phyloP scores from a whole-genome alignment of 2,329 filamentous ascomycete species.

The Mycosphaerella arachidis region DNA sequence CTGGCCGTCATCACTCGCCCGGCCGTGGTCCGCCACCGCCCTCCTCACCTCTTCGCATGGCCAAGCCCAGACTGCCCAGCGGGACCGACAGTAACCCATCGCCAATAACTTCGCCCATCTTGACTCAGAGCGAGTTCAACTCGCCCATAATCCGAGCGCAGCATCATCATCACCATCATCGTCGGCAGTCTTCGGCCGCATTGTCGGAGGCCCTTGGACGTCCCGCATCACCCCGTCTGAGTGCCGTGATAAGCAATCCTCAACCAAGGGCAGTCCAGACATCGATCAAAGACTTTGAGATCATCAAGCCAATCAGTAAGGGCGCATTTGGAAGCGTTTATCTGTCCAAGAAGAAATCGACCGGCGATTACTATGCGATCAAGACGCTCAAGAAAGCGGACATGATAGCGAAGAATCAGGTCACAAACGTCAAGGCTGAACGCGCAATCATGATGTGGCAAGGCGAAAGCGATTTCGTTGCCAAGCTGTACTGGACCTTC shows the following conservation, averaged over 20 bases:
- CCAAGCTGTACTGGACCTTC: conserved; percentile 99
- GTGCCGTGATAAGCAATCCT: conserved; percentile 68
- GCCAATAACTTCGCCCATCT: conserved; percentile 83
- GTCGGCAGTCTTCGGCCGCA: conserved; percentile 86
- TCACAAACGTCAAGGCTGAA: conserved; percentile 98
- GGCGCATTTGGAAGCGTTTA: conserved; percentile 98
- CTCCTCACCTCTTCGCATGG: conserved; percentile 72
- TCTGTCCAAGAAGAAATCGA: conserved; percentile 96
- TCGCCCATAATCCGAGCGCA: conserved; percentile 61
- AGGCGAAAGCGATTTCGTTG: conserved; percentile 97
- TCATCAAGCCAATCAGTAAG: conserved; percentile 99
- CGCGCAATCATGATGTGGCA: conserved; percentile 99
- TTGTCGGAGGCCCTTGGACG: conserved; percentile 61
- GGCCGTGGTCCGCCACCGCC: conserved; percentile 68
- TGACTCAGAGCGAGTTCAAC: conserved; percentile 75
- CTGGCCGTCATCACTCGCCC: conserved; percentile 85
- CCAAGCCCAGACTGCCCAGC: conserved; percentile 68
- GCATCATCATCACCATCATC: conserved; percentile 55
- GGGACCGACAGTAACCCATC: conserved; percentile 66
- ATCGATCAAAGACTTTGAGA: conserved; percentile 98
- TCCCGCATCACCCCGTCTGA: conserved; percentile 77
- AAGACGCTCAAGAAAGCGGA: conserved; percentile 99
- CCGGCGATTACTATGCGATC: conserved; percentile 96
- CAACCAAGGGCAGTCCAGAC: conserved; percentile 85
- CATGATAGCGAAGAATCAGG: conserved; percentile 99